Base-by-base conservation (phyloP, 108 stramenopile genomes). In the Nannochloropsis gaditana region DNA sequence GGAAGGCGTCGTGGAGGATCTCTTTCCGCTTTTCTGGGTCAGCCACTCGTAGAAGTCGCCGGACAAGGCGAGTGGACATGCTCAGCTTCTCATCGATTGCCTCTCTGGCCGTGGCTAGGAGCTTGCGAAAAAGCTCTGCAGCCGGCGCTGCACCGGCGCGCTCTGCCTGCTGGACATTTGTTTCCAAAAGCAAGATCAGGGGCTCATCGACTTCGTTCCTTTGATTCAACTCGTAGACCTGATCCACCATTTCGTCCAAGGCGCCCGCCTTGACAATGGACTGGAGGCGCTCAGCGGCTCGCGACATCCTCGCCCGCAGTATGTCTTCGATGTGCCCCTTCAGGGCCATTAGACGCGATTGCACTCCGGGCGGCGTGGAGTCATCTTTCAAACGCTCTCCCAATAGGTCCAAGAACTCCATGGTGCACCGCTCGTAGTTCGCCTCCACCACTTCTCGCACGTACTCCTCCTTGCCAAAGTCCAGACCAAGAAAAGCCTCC, bases 161-260 rank as follows among this genome's bases (percentile, higher is more conserved):
- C 80, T 81, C 80, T 41, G 80, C 80, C 80, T 81, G 80, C 80
- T 81, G 21, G 5, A 81, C 41, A 42, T 81, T 81, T 11, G 80
- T 42, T 41, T 81, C 80, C 21, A 81, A 41, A 5, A 81, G 80
- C 80, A 81, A 42, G 41, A 81, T 21, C 19, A 81, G 31, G 41
- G 80, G 80, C 80, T 81, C 41, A 9, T 73, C 59, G n/a, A 73
- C n/a, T 6, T 73, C 59, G 8, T 11, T 41, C 8, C 80, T 19
- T 11, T 21, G 21, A 11, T 21, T 21, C 80, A 21, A 31, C 41
- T 42, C 41, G 80, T 21, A 21, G 11, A 81, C 31, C 80, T 81
- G 11, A 11, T 21, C 41, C 21, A 42, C 11, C 80, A 81, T 81
- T 11, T n/a, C 80, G 80, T 42, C 41, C 41, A 42, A 11, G 80